Conservation (phyloP, 192 early-diverging fungal genomes). For the Podila verticillata region DNA sequence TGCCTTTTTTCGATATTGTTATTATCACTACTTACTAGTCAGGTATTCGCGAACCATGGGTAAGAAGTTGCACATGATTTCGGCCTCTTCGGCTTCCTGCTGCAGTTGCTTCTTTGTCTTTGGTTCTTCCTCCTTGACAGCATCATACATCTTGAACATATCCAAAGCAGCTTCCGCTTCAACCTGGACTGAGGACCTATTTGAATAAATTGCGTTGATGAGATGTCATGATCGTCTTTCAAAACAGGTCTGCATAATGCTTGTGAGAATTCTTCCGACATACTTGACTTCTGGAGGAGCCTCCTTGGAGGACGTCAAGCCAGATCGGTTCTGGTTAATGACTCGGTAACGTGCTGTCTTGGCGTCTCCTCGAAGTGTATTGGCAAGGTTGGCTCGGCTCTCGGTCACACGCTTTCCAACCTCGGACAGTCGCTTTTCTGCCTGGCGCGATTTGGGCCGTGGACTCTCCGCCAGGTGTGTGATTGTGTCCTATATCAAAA, state of each 20-base stretch:
- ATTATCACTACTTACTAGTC: constrained; percentile 47
- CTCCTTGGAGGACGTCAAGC: not conserved
- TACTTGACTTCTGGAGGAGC: constrained; percentile 35
- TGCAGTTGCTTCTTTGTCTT: constrained; percentile 53
- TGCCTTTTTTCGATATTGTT: not conserved
- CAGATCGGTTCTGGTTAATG: constrained; percentile 54
- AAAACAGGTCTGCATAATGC: not conserved
- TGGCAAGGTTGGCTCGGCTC: constrained; percentile 15
- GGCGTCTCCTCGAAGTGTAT: constrained; percentile 21
- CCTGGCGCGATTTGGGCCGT: constrained; percentile 19
- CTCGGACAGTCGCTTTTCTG: constrained; percentile 11
- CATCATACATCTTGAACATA: constrained; percentile 73
- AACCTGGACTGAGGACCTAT: constrained; percentile 32
- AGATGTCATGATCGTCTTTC: no score
- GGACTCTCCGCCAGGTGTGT: constrained; percentile 19
- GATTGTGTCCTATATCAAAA: constrained; percentile 23
- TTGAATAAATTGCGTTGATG: no score
- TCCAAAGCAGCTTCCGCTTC: constrained; percentile 53
- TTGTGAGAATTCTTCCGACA: not conserved
- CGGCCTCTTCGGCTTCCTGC: constrained; percentile 53
- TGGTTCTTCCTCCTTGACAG: constrained; percentile 64
- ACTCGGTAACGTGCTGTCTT: constrained; percentile 60
- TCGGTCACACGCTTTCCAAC: constrained; percentile 20
- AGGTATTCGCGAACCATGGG: constrained; percentile 77
- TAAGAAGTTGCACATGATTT: constrained; percentile 70